Evolutionary conservation across 2,329 filamentous ascomycete species (phyloP), one percentile per base, ranked within the genome.

Genomic region (Aureobasidium sp.): DNA sequence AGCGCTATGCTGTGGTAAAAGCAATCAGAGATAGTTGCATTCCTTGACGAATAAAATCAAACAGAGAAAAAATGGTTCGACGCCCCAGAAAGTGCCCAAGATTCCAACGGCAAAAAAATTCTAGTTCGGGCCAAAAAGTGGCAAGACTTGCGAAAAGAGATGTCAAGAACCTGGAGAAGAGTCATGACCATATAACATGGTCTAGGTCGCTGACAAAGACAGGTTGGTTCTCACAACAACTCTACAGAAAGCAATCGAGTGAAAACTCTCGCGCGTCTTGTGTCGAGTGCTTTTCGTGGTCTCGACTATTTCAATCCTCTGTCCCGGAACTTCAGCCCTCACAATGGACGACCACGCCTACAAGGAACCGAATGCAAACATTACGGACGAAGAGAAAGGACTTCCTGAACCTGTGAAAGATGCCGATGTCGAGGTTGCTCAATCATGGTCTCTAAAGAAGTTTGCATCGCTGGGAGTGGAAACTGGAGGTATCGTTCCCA

Each of bases 401-500:
- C 11, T 40, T 13, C 11, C 47, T 38, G 47, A 29, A 25, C 21
- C 29, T 19, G 58, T 17, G 11, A 46, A 60, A 25, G 38, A 53
- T 21, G 19, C 58, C 19, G 58, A 60, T 21, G 29, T 60, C 19
- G 31, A 60, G 27, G 17, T 45, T 31, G 58, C 46, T 11, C 35
- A 53, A 33, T 51, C 47, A 31, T 51, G 58, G 47, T 60, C 40
- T 3, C 15, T 60, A 7, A 51, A 45, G 21, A 60, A 60, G 21
- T 46, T 60, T 13, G 58, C 58, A 45, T 46, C 58, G 7, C 19
- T 60, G 11, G 58, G 58, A 8, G 40, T 60, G 13, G 58, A 60
- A 23, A 53, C 47, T 43, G 46, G 47, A 62, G 83, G 83, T 4
- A 77, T 83, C 65, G 77, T 75, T 60, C 83, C 83, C 0, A 80